These are phyloP conservation scores for Elymus sibiricus DNA, from an alignment of 176 grass and related monocot genomes.

Conservation along the genomic window DNA sequence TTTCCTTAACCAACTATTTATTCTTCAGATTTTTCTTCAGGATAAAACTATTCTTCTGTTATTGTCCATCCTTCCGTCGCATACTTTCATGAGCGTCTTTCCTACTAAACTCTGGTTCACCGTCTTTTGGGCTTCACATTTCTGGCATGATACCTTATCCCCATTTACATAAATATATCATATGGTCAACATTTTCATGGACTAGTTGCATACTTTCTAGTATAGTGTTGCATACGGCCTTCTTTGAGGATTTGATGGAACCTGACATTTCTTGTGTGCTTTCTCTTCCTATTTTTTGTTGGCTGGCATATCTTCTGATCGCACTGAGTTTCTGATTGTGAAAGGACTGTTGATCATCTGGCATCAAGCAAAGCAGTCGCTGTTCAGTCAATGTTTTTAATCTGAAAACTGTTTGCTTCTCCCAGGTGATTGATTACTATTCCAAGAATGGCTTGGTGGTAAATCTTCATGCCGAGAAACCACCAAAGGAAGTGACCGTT, in stretches of 20 bases:
- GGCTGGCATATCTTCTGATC: not conserved
- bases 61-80: not conserved
- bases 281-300: not conserved
- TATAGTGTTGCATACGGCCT: not conserved
- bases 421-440: constrained; percentile 90
- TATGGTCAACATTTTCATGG: not conserved
- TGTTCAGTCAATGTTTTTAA: not conserved
- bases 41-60: not conserved
- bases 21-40: not conserved
- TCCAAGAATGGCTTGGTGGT: constrained; percentile 71
- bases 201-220: not conserved
- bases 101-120: not conserved
- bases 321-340: not conserved
- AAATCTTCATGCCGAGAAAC: constrained; percentile 76
- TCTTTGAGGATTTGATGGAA: not conserved
- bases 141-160: not conserved
- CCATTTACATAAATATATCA: not conserved
- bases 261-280: not conserved
- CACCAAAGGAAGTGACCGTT: constrained; percentile 64
- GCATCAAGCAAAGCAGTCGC: not conserved
- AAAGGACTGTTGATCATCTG: not conserved
- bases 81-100: not conserved
- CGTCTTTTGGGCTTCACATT: not conserved
- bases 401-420: constrained; percentile 9
- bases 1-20: constrained; percentile 5